Base-by-base conservation (phyloP, 768 basidiomycete species). In the Auricularia heimuer region DNA sequence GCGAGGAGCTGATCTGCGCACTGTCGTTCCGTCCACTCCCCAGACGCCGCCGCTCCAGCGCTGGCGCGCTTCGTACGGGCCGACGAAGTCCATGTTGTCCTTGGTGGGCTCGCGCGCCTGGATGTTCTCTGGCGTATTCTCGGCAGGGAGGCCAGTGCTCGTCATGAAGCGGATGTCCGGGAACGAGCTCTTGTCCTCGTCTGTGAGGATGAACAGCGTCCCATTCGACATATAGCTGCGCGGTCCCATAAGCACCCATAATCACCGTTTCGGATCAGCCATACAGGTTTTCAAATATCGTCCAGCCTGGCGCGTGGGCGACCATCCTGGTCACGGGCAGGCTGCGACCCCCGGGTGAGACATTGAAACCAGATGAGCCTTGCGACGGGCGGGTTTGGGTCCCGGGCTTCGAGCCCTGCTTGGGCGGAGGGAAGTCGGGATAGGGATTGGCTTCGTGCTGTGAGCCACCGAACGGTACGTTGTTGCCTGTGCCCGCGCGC, bases 241-340 rank as follows among this genome's bases (percentile, higher is more conserved):
- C 47, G 18, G 21, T 18, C 14, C 14, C 7, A 60, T 29, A 24
- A 60, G 56, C 21, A 14, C 11, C 6, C 10, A 24, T 33, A 3
- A 29, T 12, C 24, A 7, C 14, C 33, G 8, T 29, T 14, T 29
- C 1, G 29, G 34, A 60, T 8, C 3, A 18, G 24, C 7, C 56
- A 33, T 60, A 6, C 56, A 95, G 72, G 72, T 93, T 86, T 34
- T 82, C 81, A 74, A 91, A 92, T 37, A 93, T 75, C 0, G 93
- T 93, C 91, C 92, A 94, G 47, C 92, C 92, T 35, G 86, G 86
- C 3, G 85, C 86, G 64, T 90, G 89, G 29, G 83, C 79, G 12
- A 85, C 73, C 35, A 90, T 70, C 14, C 80, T 76, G 0, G 88
- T 89, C 58, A 79, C 75, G 0, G 84, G 84, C 3, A 88, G 63